Evolutionary conservation across 176 grass and related monocot genomes (phyloP).

Genomic region (Hordeum marinum): DNA sequence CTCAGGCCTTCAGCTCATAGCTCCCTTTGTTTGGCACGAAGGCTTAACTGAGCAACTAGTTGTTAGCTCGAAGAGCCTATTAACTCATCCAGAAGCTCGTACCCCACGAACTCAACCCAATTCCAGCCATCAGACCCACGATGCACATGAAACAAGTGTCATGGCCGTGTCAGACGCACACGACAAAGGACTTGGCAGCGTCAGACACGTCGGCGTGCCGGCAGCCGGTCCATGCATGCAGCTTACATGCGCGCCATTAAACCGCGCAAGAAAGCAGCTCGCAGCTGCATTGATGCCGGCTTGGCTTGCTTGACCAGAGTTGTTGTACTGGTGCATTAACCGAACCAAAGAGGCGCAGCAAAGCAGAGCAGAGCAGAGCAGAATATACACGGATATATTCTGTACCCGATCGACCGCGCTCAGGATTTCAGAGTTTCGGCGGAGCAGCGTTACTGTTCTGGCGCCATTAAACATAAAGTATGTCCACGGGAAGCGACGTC

Average conservation of each 20-base stretch:
- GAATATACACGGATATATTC: neutral
- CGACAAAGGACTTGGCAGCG: neutral
- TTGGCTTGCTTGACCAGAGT: conserved; percentile 7
- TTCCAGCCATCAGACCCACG: neutral
- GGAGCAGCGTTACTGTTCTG: too few species aligned
- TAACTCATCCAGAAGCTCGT: neutral
- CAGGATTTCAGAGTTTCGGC: conserved; percentile 1
- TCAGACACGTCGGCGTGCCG: conserved; percentile 23
- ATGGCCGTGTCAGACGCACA: neutral
- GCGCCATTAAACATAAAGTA: neutral
- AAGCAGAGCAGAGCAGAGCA: neutral
- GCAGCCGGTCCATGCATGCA: neutral
- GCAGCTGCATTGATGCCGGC: conserved; percentile 25
- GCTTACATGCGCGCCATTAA: conserved; percentile 13
- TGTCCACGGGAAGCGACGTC: conserved; percentile 23
- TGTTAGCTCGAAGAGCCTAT: neutral
- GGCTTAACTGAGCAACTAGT: neutral
- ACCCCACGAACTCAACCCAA: neutral
- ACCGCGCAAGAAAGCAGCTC: neutral
- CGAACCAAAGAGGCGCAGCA: neutral
- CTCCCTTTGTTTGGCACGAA: neutral
- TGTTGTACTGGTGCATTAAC: neutral
- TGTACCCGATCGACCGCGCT: neutral
- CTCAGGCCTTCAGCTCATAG: neutral
- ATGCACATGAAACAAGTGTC: conserved; percentile 17